Percentiles rank a stretch among this genome's conserved stretches.
Evolutionary conservation across 805 yeast genomes (phyloP).

Genomic region (Kregervanrija fluxuum): DNA sequence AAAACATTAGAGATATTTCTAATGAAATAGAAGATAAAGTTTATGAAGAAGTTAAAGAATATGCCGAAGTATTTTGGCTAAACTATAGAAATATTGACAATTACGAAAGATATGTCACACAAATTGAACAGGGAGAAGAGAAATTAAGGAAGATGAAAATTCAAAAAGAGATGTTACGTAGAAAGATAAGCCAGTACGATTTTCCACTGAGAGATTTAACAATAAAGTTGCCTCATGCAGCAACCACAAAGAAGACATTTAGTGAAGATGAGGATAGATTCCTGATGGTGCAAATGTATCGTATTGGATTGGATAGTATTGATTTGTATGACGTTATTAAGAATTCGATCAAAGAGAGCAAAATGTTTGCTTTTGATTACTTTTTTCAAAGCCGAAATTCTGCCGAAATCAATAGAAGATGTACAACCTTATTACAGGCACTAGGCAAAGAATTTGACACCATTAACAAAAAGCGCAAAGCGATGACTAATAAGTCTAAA

Average conservation of each 20-base stretch:
- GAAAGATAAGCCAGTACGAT: slow-evolving; percentile 61
- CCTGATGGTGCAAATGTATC: slow-evolving; percentile 68
- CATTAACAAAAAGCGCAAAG: not conserved
- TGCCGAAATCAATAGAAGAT: slow-evolving; percentile 73
- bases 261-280: slow-evolving; percentile 90
- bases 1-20: slow-evolving; percentile 62
- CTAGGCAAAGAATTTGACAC: slow-evolving; percentile 62
- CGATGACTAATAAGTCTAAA: not conserved
- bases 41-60: slow-evolving; percentile 68
- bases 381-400: slow-evolving; percentile 76
- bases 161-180: slow-evolving; percentile 73
- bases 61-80: slow-evolving; percentile 77
- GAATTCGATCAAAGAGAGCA: slow-evolving; percentile 64
- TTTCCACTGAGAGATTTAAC: slow-evolving; percentile 71
- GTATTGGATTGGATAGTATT: slow-evolving; percentile 72
- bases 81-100: slow-evolving; percentile 78
- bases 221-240: slow-evolving; percentile 55
- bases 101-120: slow-evolving; percentile 71
- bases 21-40: slow-evolving; percentile 78
- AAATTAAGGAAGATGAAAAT: slow-evolving; percentile 53
- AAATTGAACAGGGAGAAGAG: slow-evolving; percentile 87
- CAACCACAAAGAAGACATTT: slow-evolving; percentile 59
- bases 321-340: slow-evolving; percentile 75
- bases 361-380: slow-evolving; percentile 81
- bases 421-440: slow-evolving; percentile 68